Evolutionary conservation across 2,329 filamentous ascomycete genomes (phyloP).

Genomic region (Colletotrichum paranaense): DNA sequence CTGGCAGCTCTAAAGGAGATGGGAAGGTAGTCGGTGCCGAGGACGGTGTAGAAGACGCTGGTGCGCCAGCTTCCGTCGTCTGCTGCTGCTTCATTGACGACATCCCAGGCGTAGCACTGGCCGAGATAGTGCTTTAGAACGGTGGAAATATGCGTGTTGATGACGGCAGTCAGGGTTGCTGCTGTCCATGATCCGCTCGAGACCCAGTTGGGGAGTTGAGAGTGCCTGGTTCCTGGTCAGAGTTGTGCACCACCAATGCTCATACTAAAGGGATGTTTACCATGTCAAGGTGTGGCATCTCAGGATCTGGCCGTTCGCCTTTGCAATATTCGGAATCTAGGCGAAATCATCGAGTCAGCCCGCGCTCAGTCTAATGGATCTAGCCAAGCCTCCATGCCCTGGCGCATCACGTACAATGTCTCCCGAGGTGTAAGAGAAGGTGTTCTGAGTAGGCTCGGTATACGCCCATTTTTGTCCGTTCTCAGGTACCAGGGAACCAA

Average conservation of each 20-base stretch:
- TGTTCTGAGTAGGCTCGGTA: background rate
- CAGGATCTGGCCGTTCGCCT: constrained; percentile 61
- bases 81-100: constrained; percentile 58
- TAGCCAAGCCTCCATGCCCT: no score
- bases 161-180: constrained; percentile 43
- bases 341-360: background rate
- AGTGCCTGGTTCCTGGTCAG: constrained; percentile 21
- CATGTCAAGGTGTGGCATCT: constrained; percentile 72
- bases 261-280: constrained; percentile 46
- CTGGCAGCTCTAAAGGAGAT: constrained; percentile 61
- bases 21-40: constrained; percentile 62
- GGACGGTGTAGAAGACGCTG: constrained; percentile 57
- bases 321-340: constrained; percentile 57
- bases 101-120: constrained; percentile 62
- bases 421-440: constrained; percentile 25
- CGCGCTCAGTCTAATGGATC: no score
- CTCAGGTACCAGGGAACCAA: constrained; percentile 70
- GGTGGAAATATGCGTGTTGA: constrained; percentile 64
- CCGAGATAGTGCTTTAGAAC: constrained; percentile 57
- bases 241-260: constrained; percentile 15
- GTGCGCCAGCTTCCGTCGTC: constrained; percentile 60
- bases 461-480: constrained; percentile 60
- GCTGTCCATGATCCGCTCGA: constrained; percentile 33
- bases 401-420: constrained; percentile 25
- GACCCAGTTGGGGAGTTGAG: constrained; percentile 41